A percentile compares a stretch with the other conserved stretches of the same genome.
phyloP scores from a whole-genome alignment of 495 filamentous ascomycete genomes.

The Xeromyces bisporus region DNA sequence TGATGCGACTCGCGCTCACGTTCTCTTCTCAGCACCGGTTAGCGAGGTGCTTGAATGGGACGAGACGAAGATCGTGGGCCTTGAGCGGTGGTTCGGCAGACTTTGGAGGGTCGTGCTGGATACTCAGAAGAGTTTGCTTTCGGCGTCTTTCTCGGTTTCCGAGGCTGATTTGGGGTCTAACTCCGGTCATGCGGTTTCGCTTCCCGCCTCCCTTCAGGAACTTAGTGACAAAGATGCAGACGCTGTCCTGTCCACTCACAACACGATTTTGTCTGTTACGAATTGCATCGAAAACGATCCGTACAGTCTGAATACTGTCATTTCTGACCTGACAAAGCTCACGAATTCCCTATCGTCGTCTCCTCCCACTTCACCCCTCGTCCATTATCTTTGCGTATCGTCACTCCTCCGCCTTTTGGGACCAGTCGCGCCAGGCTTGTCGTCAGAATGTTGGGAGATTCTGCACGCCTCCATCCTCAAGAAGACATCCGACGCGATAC shows the following conservation, averaged over 20 bases:
- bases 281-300: constrained; percentile 46
- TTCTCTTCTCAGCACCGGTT: constrained; percentile 74
- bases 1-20: constrained; percentile 70
- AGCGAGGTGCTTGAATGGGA: constrained; percentile 79
- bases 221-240: constrained; percentile 34
- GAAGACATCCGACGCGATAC: constrained; percentile 1
- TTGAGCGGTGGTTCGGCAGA: constrained; percentile 61
- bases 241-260: constrained; percentile 46
- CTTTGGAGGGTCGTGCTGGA: constrained; percentile 41
- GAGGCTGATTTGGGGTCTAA: constrained; percentile 6
- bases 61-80: constrained; percentile 60
- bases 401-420: constrained; percentile 53
- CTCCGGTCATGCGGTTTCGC: constrained; percentile 9
- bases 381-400: constrained; percentile 22
- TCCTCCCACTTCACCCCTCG: constrained; percentile 14
- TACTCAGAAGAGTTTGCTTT: constrained; percentile 10
- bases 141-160: constrained; percentile 10
- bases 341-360: constrained; percentile 44
- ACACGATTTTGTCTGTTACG: constrained; percentile 51
- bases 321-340: constrained; percentile 65
- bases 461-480: constrained; percentile 24
- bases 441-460: constrained; percentile 63
- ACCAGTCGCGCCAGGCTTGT: constrained; percentile 59
- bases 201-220: constrained; percentile 14
- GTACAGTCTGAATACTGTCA: constrained; percentile 60